Percentiles rank a stretch among this genome's conserved stretches.
Evolutionary conservation across 768 basidiomycete genomes (phyloP).

Genomic region (Jaapia argillacea): DNA sequence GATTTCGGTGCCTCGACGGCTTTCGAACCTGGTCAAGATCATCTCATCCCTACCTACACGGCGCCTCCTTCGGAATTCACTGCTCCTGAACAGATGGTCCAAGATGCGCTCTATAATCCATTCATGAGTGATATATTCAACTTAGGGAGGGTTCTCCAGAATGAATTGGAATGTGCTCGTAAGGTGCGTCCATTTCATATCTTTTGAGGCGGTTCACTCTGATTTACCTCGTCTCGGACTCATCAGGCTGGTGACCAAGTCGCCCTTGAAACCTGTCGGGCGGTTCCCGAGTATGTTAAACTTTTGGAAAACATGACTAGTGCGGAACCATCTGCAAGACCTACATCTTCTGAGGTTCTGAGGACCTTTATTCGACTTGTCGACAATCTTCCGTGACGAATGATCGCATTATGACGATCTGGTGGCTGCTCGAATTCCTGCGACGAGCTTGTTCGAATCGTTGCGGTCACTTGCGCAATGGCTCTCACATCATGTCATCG

Average conservation of each 20-base stretch:
- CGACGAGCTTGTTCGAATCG: too few species aligned
- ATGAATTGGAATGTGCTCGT: neutral
- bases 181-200: neutral
- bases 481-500: too few species aligned
- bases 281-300: neutral
- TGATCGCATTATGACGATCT: too few species aligned
- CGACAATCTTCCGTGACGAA: too few species aligned
- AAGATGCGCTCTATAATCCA: neutral
- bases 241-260: neutral
- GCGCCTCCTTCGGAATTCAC: neutral
- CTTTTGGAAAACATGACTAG: neutral
- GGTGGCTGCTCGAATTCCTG: too few species aligned
- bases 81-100: neutral
- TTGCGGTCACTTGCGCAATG: too few species aligned
- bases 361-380: too few species aligned
- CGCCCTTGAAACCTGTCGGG: neutral
- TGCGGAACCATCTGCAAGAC: neutral
- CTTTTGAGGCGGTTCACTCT: neutral
- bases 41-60: neutral
- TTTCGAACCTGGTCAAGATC: neutral
- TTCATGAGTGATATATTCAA: neutral
- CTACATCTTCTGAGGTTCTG: neutral
- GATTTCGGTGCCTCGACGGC: neutral
- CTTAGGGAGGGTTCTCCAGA: neutral
- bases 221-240: neutral